Base-by-base conservation (phyloP, 805 yeast genomes). In the Suhomyces tanzawaensis region DNA sequence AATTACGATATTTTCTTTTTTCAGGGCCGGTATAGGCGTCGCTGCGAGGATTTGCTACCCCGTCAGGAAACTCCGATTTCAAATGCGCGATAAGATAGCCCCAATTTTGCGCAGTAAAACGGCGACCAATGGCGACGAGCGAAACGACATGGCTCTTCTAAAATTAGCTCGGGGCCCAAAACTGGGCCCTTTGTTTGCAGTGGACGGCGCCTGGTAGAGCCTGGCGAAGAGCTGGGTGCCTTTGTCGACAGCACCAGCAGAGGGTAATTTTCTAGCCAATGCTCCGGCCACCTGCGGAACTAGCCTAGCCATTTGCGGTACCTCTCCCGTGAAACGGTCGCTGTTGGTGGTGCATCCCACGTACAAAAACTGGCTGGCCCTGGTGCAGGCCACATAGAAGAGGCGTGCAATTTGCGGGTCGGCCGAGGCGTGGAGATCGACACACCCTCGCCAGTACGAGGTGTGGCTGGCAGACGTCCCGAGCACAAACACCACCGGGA, bases 381-480 rank as follows among this genome's bases (percentile, higher is more conserved):
- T 66, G 0, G 90, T 82, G 52, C 74, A 60, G 1, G 81, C 90
- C 2, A 83, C 89, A 52, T 82, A 84, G 13, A 76, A 59, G 9
- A 77, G 53, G 32, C 79, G 64, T 12, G 66, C 61, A 12, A 66
- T 69, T 12, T 57, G 62, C 1, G 44, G 41, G n/a, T 45, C 37
- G 7, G 32, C 26, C 13, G 12, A 24, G 16, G 16, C 29, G 2
- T 32, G 27, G 17, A 35, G 32, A 19, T 37, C 28, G 23, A 37
- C 22, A 3, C 30, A 30, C 18, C 22, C 19, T n/a, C 14, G 4
- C 45, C 45, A 41, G 17, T 24, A 14, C 7, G 39, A 26, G 16
- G 13, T 30, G 12, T 27, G n/a, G 17, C n/a, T 22, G 3, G 22
- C 11, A 11, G 32, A 15, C 11, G 29, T 26, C 29, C 55, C 49